Percentiles rank a stretch among this genome's conserved stretches.
phyloP scores from a whole-genome alignment of 176 grass and related monocot genomes.

The Coix lacrymajobi region DNA sequence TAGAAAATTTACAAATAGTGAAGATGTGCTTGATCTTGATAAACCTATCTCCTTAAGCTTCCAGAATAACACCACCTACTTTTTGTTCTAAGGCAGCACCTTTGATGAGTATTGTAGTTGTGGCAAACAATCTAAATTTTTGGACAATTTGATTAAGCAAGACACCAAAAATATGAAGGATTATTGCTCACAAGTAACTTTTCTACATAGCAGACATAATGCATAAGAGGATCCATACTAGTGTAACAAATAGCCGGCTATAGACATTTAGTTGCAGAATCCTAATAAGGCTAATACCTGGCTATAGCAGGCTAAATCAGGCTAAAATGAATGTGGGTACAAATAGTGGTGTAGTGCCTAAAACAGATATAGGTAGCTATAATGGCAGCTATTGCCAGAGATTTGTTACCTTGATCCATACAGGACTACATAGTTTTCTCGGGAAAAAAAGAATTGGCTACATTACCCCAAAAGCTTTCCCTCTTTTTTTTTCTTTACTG shows the following conservation, averaged over 20 bases:
- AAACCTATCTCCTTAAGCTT: neutral
- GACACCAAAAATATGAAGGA: neutral
- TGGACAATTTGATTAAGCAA: neutral
- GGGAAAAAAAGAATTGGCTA: neutral
- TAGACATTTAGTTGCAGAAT: neutral
- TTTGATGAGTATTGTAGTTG: neutral
- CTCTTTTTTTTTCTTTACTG: neutral
- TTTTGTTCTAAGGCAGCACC: neutral
- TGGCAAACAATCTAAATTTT: neutral
- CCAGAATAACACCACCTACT: neutral
- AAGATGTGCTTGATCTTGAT: neutral
- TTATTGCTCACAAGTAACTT: neutral
- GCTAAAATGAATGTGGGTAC: neutral
- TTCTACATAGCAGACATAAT: neutral
- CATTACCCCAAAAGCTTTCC: neutral
- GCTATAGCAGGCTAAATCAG: neutral
- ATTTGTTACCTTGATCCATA: neutral
- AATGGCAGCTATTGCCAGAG: neutral
- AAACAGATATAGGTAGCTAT: neutral
- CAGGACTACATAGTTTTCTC: neutral
- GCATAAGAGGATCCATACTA: neutral
- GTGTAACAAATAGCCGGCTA: neutral
- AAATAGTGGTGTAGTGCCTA: neutral
- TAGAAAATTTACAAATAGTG: neutral
- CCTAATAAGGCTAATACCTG: neutral